Base-by-base conservation (phyloP, 1,284 basidiomycete species). In the Gomphus bonarii region DNA sequence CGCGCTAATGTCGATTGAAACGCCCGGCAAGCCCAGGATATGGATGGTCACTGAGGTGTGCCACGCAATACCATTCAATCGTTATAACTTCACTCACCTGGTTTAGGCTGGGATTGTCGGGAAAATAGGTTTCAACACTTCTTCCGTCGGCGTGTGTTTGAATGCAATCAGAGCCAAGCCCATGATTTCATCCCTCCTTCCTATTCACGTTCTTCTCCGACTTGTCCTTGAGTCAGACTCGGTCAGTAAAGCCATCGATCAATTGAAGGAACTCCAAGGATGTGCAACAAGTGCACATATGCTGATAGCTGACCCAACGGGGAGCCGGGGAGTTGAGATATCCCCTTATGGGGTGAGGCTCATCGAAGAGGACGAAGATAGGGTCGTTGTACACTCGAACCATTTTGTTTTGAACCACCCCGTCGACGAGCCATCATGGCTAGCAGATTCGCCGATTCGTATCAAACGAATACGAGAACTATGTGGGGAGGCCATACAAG, bases 51-150 rank as follows among this genome's bases (percentile, higher is more conserved):
- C 66, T 18, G 71, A 72, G 64, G 70, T 67, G 57, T 38, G 60
- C 33, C 36, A 11, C 31, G 20, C 16, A 38, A 20, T 5, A 50
- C 49, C 5, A 10, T 25, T 16, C 12, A n/a, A n/a, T 5, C 36
- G 35, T 7, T 36, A n/a, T 6, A 16, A 16, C 18, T 9, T 14
- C 36, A 10, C 55, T 51, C 30, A 40, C 9, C 18, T 54, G 43
- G 18, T n/a, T 43, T 36, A 71, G 70, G 66, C 70, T 6, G 71
- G 71, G 9, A 72, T 72, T 50, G 65, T 72, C 11, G 71, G 71
- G 16, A 72, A 72, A 61, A 72, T 72, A 46, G 71, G 71, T 0
- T 71, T 70, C 64, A 72, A 71, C 61, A 64, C 67, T 2, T 55
- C 62, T 8, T 71, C 70, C 3, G 67, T 72, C 33, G 69, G 69